Percentiles rank a stretch among this genome's conserved stretches.
These are phyloP conservation scores for Pyrenopolyporus hunteri DNA, from an alignment of 495 filamentous ascomycete species.

Conservation along the genomic window DNA sequence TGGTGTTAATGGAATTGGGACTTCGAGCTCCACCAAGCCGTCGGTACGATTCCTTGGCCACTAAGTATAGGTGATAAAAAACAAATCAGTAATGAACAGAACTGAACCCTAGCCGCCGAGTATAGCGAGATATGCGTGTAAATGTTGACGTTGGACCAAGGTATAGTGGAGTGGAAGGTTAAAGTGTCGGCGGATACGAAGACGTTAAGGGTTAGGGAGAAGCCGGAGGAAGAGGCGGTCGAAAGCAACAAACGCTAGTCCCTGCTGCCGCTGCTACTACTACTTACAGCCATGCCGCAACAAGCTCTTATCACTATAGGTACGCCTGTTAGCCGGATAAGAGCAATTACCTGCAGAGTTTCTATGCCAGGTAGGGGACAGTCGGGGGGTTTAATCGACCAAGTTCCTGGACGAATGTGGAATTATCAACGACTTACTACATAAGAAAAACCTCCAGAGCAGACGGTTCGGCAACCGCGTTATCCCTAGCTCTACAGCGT, in stretches of 20 bases:
- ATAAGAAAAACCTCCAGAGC: slow-evolving; percentile 29
- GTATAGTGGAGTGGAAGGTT: background rate
- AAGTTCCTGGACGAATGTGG: background rate
- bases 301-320: slow-evolving; percentile 16
- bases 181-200: background rate
- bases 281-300: slow-evolving; percentile 20
- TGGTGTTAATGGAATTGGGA: background rate
- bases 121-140: too few species aligned
- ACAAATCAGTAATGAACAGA: background rate
- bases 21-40: background rate
- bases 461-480: slow-evolving; percentile 12
- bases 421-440: slow-evolving; percentile 15
- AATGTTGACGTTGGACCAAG: too few species aligned
- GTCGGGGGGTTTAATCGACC: too few species aligned
- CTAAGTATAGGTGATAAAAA: background rate
- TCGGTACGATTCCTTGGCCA: background rate
- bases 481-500: background rate
- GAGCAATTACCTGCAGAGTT: too few species aligned
- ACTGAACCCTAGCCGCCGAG: too few species aligned
- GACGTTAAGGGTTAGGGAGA: background rate
- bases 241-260: too few species aligned
- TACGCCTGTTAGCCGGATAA: slow-evolving; percentile 1
- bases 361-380: background rate
- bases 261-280: too few species aligned
- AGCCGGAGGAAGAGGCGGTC: too few species aligned